Evolutionary conservation across 2,329 filamentous ascomycete genomes (phyloP).

Genomic region (Xylaria sp.): DNA sequence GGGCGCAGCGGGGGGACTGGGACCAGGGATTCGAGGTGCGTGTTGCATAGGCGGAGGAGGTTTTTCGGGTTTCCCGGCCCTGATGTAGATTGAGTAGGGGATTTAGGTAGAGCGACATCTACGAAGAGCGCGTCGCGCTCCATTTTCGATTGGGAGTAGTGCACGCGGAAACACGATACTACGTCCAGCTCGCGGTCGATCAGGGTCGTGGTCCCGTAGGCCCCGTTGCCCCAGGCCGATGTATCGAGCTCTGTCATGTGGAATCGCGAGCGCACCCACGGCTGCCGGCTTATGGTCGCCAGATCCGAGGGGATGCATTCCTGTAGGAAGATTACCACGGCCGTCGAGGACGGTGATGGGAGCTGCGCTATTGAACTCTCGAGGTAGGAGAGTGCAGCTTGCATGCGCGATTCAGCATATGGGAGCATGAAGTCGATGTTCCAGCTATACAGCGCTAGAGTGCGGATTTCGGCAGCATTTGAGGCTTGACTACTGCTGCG

Average conservation of each 20-base stretch:
- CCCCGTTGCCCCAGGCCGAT: constrained; percentile 48
- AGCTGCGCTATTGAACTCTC: constrained; percentile 17
- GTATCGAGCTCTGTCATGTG: constrained; percentile 51
- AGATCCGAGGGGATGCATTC: constrained; percentile 56
- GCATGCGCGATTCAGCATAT: constrained; percentile 35
- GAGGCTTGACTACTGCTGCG: background rate
- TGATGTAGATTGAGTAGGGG: constrained; percentile 7
- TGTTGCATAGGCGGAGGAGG: constrained; percentile 37
- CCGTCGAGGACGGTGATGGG: constrained; percentile 23
- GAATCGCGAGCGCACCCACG: constrained; percentile 55
- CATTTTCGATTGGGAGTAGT: constrained; percentile 52
- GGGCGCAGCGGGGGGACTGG: constrained; percentile 34
- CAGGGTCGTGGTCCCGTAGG: constrained; percentile 59
- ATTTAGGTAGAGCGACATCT: constrained; percentile 49
- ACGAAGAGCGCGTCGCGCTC: constrained; percentile 59
- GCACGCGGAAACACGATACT: constrained; percentile 52
- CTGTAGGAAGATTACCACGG: constrained; percentile 55
- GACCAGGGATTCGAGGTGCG: constrained; percentile 42
- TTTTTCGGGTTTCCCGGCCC: constrained; percentile 31
- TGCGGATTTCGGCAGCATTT: background rate
- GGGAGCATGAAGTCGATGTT: constrained; percentile 46
- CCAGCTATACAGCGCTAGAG: constrained; percentile 39
- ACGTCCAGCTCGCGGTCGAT: constrained; percentile 52
- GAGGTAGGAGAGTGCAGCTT: constrained; percentile 35
- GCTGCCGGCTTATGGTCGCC: constrained; percentile 45